These are phyloP conservation scores for Echria macrotheca DNA, from an alignment of 495 filamentous ascomycete species.

Conservation along the genomic window DNA sequence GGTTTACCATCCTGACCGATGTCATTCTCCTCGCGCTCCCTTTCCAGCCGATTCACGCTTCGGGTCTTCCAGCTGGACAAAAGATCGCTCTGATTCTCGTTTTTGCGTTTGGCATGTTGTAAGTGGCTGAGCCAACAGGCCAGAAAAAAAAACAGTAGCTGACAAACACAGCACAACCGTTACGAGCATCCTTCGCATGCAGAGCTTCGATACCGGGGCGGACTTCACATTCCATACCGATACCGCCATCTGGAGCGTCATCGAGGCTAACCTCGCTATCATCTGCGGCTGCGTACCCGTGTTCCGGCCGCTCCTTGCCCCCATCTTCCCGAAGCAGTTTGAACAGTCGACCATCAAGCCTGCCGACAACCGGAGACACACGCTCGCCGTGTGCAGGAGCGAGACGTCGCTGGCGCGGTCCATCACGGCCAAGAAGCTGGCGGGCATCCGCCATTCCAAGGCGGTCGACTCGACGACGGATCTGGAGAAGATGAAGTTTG, in stretches of 20 bases:
- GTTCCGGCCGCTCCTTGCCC: conserved; percentile 5
- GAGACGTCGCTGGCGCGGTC: not conserved
- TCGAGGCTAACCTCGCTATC: conserved; percentile 13
- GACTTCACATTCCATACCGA: not conserved
- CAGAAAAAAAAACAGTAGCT: not conserved
- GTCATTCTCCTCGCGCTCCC: conserved; percentile 49
- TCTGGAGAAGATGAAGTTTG: not conserved
- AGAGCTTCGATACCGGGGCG: not conserved
- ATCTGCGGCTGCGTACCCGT: conserved; percentile 15
- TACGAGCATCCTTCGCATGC: conserved; percentile 9
- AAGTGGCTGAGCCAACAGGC: not conserved
- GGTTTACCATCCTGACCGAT: conserved; percentile 51
- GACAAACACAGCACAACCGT: conserved; percentile 6
- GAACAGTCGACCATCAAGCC: not conserved
- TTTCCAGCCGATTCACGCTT: conserved; percentile 11
- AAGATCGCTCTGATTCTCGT: conserved; percentile 7
- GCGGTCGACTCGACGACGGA: not conserved
- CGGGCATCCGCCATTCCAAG: not conserved
- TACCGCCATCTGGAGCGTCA: conserved; percentile 8
- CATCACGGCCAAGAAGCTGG: not conserved
- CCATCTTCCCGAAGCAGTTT: conserved; percentile 9
- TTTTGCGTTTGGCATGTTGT: conserved; percentile 13
- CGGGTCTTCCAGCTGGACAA: conserved; percentile 2
- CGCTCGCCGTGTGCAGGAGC: not conserved
- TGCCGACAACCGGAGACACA: not conserved